Percentiles rank a stretch among this genome's conserved stretches.
These are phyloP conservation scores for Hibiscus mutabilis DNA, from an alignment of 345 rosid species.

Conservation along the genomic window DNA sequence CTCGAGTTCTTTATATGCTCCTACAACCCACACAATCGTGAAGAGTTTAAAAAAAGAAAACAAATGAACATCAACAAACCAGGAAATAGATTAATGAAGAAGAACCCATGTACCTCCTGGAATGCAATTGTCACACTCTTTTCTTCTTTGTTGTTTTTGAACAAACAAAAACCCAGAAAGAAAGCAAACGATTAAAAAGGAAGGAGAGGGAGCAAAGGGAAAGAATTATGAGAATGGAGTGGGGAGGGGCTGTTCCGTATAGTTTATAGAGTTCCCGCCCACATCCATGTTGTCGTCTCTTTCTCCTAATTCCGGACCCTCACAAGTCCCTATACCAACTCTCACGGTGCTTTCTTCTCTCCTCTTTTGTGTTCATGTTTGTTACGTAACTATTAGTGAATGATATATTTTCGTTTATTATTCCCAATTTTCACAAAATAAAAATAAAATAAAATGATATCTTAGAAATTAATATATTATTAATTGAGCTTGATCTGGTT, in stretches of 20 bases:
- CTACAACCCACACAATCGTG: constrained; percentile 21
- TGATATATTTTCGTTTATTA: neutral
- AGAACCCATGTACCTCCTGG: constrained; percentile 31
- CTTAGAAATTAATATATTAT: neutral
- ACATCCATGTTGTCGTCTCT: neutral
- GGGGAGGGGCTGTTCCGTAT: neutral
- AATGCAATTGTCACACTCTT: constrained; percentile 34
- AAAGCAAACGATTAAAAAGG: neutral
- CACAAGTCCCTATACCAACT: neutral
- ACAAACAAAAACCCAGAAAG: neutral
- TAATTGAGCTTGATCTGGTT: neutral
- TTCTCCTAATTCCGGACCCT: too few species aligned
- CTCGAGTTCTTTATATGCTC: constrained; percentile 61
- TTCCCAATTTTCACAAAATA: neutral
- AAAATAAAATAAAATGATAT: neutral
- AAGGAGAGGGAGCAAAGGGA: neutral
- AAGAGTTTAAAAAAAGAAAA: neutral
- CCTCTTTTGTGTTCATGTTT: neutral
- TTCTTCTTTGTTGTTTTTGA: neutral
- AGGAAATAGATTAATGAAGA: neutral
- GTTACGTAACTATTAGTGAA: neutral
- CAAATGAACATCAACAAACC: neutral
- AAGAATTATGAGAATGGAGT: neutral
- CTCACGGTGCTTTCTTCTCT: neutral
- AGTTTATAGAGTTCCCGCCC: neutral